Evolutionary conservation across 495 filamentous ascomycete species (phyloP).

Genomic region (Lasiosphaeria ovina): DNA sequence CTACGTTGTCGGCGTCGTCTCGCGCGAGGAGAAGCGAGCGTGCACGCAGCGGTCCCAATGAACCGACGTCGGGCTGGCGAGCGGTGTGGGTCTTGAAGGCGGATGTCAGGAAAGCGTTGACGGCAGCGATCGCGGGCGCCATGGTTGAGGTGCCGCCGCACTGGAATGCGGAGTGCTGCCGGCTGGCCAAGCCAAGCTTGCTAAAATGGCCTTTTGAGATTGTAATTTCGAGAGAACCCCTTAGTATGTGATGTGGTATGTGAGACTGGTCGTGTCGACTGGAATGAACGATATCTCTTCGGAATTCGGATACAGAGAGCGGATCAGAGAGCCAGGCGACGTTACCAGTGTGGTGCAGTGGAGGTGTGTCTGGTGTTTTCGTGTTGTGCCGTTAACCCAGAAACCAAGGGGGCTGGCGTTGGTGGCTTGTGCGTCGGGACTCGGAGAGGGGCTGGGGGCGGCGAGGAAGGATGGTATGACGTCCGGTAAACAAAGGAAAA

Average conservation of each 20-base stretch:
- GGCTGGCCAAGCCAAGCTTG: slow-evolving; percentile 26
- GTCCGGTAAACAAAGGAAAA: slow-evolving; percentile 16
- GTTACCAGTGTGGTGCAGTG: not conserved
- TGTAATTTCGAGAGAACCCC: too few species aligned
- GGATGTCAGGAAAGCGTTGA: slow-evolving; percentile 8
- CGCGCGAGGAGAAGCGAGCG: slow-evolving; percentile 39
- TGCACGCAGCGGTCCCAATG: slow-evolving; percentile 43
- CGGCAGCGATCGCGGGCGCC: slow-evolving; percentile 29
- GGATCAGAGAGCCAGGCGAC: not conserved
- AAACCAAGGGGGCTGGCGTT: slow-evolving; percentile 28
- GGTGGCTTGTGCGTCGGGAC: not conserved
- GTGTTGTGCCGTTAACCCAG: slow-evolving; percentile 27
- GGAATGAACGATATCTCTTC: not conserved
- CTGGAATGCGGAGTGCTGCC: not conserved
- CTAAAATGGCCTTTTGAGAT: too few species aligned
- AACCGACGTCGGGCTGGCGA: slow-evolving; percentile 19
- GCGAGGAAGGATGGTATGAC: slow-evolving; percentile 6
- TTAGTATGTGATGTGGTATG: too few species aligned
- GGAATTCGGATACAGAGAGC: not conserved
- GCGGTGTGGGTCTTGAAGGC: slow-evolving; percentile 13
- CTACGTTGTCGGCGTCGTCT: slow-evolving; percentile 21
- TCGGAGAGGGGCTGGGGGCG: not conserved
- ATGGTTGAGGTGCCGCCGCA: slow-evolving; percentile 18
- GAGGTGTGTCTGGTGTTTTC: slow-evolving; percentile 7
- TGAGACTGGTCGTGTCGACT: too few species aligned